Percentiles rank a stretch among this genome's conserved stretches.
Evolutionary conservation across 192 early-diverging fungal genomes (phyloP).

Genomic region (Rhizophagus clarus): DNA sequence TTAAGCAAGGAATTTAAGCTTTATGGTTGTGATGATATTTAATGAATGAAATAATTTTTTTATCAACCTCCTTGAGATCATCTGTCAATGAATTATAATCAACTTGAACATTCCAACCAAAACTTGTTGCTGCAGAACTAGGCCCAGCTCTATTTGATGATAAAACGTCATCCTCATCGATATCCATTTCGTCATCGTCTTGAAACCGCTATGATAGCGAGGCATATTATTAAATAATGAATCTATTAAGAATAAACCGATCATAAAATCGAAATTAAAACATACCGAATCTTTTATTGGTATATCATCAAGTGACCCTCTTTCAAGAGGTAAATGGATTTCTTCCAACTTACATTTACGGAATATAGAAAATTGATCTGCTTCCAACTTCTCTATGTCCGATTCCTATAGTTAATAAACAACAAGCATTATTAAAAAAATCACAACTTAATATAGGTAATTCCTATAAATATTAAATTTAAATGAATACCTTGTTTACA

Average conservation of each 20-base stretch:
- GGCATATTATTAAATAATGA: slow-evolving; percentile 13
- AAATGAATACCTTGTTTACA: slow-evolving; percentile 43
- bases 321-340: slow-evolving; percentile 80
- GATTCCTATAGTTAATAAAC: slow-evolving; percentile 49
- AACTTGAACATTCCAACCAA: slow-evolving; percentile 10
- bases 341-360: slow-evolving; percentile 93
- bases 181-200: slow-evolving; percentile 50
- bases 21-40: background rate
- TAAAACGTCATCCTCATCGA: slow-evolving; percentile 38
- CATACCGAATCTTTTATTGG: slow-evolving; percentile 68
- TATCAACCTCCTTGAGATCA: slow-evolving; percentile 1
- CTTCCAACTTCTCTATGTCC: slow-evolving; percentile 76
- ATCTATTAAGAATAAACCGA: background rate
- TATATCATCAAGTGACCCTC: slow-evolving; percentile 76
- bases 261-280: slow-evolving; percentile 30
- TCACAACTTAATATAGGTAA: background rate
- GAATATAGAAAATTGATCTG: slow-evolving; percentile 79
- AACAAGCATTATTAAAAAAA: background rate
- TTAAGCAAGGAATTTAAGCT: background rate
- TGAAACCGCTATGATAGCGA: slow-evolving; percentile 24
- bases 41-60: background rate
- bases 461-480: background rate
- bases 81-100: slow-evolving; percentile 4
- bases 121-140: slow-evolving; percentile 22
- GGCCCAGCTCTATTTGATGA: slow-evolving; percentile 17